Base-by-base conservation (phyloP, 108 stramenopile genomes). In the Cyclotella atomus region DNA sequence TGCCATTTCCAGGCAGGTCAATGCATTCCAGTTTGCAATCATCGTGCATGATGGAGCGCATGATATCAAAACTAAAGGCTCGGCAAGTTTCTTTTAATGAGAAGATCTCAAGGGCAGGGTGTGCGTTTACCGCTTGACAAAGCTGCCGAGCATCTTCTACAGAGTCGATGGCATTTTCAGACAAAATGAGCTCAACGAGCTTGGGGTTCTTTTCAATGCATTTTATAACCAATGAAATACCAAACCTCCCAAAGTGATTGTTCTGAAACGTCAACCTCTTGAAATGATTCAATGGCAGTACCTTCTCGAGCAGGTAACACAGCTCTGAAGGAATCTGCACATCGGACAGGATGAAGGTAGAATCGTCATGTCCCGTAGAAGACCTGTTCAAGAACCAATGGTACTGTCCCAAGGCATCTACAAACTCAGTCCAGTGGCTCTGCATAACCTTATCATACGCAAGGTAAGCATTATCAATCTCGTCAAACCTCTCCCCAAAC, bases 271-370 rank as follows among this genome's bases (percentile, higher is more conserved):
- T 29, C 23, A 25, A 28, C 6, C 47, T 10, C 47, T 49, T 49
- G n/a, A 49, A 49, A 17, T 49, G 47, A 49, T 49, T 49, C 10
- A n/a, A 4, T 19, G 47, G 47, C 10, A 49, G 47, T 4, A n/a
- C n/a, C 9, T 17, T 10, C 47, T 49, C 47, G n/a, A 49, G 47
- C 47, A 49, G 4, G n/a, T 49, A 49, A 19, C 47, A 49, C 47
- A 49, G n/a, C 47, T 49, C 47, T n/a, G 47, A 49, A 49, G 47
- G 47, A n/a, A 49, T 49, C n/a, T 49, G 47, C 16, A 49, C 47
- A 49, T 49, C 47, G 10, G 47, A 49, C 10, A 49, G 16, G n/a
- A 49, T 49, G 9, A 49, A 49, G 10, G 47, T 49, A 4, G 47
- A 49, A 49, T 49, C 47, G n/a, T 49, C 47, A 49, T 49, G 17